Conservation (phyloP, 2,329 filamentous ascomycete species). For the Aureobasidium leucospermi region DNA sequence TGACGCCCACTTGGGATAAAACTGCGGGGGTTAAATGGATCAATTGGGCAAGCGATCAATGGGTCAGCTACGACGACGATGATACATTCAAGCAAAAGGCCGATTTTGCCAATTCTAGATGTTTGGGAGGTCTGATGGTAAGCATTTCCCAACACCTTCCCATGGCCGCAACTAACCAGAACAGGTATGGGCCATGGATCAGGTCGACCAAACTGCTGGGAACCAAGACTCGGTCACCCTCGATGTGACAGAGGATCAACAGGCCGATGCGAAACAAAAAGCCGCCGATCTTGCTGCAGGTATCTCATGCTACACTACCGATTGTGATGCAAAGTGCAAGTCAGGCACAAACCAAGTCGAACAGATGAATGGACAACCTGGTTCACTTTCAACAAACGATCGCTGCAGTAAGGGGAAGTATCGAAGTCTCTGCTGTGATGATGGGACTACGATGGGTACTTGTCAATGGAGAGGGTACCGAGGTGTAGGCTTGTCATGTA, state of each 20-base stretch:
- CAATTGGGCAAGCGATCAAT: slow-evolving; percentile 30
- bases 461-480: slow-evolving; percentile 26
- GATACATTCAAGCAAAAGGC: slow-evolving; percentile 29
- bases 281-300: slow-evolving; percentile 2
- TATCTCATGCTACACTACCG: slow-evolving; percentile 20
- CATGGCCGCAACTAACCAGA: no score
- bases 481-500: slow-evolving; percentile 25
- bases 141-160: not conserved
- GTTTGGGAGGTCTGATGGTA: slow-evolving; percentile 24
- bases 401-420: slow-evolving; percentile 24
- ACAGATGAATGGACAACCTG: slow-evolving; percentile 25
- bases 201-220: slow-evolving; percentile 5
- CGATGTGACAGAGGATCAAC: slow-evolving; percentile 15
- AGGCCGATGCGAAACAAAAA: slow-evolving; percentile 18
- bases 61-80: slow-evolving; percentile 33
- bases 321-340: slow-evolving; percentile 23
- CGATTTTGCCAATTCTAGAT: slow-evolving; percentile 26
- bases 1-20: slow-evolving; percentile 16
- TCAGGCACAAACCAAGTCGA: slow-evolving; percentile 23
- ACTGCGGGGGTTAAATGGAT: slow-evolving; percentile 23
- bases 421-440: slow-evolving; percentile 25
- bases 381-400: not conserved
- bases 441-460: slow-evolving; percentile 20
- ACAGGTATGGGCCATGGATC: slow-evolving; percentile 20
- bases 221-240: not conserved